Evolutionary conservation across 257 asterid species (phyloP).

Genomic region (Ballota nigra): DNA sequence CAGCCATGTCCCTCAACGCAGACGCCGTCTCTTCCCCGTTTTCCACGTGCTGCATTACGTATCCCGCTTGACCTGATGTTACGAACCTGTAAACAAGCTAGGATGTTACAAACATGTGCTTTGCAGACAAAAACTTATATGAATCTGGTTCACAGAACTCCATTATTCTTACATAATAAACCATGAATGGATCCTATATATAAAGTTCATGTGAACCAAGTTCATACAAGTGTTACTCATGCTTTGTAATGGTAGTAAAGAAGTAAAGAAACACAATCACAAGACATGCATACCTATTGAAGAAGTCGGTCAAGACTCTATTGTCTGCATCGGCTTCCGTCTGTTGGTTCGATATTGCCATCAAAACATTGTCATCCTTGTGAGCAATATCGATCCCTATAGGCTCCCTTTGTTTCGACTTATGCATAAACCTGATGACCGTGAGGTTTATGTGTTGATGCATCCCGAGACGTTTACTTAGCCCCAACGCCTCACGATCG

Average conservation of each 20-base stretch:
- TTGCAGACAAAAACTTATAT: too few species aligned
- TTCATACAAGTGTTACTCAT: too few species aligned
- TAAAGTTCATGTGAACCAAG: too few species aligned
- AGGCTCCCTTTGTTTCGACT: conserved; percentile 36
- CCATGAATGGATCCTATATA: too few species aligned
- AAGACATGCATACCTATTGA: conserved; percentile 56
- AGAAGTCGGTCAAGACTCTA: conserved; percentile 64
- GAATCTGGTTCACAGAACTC: too few species aligned
- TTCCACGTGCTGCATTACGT: conserved; percentile 81
- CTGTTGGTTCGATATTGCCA: conserved; percentile 64
- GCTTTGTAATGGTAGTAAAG: background rate
- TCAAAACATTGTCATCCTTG: conserved; percentile 55
- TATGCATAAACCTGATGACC: conserved; percentile 68
- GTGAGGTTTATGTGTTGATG: conserved; percentile 87
- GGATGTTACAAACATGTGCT: background rate
- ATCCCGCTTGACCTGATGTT: conserved; percentile 87
- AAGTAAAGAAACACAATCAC: background rate
- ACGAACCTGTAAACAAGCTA: conserved; percentile 52
- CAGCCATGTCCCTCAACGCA: conserved; percentile 86
- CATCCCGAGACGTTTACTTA: conserved; percentile 86
- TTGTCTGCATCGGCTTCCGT: conserved; percentile 63
- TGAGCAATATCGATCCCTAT: conserved; percentile 56
- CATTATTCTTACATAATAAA: too few species aligned
- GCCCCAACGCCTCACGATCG: conserved; percentile 92
- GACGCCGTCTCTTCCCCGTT: conserved; percentile 75